Conservation (phyloP, 805 yeast species). For the Metschnikowia noctiluminum region DNA sequence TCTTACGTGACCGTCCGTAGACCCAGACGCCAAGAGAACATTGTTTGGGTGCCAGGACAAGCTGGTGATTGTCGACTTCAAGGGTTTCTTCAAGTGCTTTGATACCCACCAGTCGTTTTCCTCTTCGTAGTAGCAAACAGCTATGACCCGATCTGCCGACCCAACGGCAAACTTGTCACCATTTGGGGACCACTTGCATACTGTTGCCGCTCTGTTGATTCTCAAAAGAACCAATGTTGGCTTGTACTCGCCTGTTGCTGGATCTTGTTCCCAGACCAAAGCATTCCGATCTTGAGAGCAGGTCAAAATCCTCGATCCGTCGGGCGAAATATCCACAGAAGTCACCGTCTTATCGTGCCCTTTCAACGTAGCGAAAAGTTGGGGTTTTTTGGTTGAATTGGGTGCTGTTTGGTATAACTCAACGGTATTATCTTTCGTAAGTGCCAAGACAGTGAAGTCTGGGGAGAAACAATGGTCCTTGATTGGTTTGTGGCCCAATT, state of each 20-base stretch:
- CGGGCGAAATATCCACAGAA: conserved; percentile 84
- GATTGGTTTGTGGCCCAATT: conserved; percentile 79
- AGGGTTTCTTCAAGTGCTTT: conserved; percentile 93
- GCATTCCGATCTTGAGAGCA: conserved; percentile 98
- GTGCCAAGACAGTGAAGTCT: conserved; percentile 64
- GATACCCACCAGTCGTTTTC: conserved; percentile 99
- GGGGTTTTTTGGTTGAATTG: conserved; percentile 45
- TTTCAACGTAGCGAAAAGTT: conserved; percentile 58
- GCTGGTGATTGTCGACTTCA: conserved; percentile 78
- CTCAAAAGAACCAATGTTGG: conserved; percentile 91
- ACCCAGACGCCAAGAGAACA: conserved; percentile 83
- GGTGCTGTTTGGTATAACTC: conserved; percentile 63
- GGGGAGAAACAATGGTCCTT: conserved; percentile 87
- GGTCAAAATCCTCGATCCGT: conserved; percentile 83
- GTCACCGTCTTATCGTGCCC: conserved; percentile 95
- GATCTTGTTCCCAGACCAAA: conserved; percentile 82
- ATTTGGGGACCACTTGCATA: conserved; percentile 90
- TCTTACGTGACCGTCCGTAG: conserved; percentile 89
- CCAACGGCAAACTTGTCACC: conserved; percentile 98
- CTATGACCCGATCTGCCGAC: conserved; percentile 88
- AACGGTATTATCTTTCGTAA: conserved; percentile 74
- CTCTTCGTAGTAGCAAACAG: conserved; percentile 92
- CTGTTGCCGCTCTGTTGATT: conserved; percentile 93
- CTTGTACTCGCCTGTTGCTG: conserved; percentile 56
- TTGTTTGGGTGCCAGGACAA: conserved; percentile 93